These are phyloP conservation scores for Somion occarium DNA, from an alignment of 1,284 basidiomycete species.

Conservation along the genomic window DNA sequence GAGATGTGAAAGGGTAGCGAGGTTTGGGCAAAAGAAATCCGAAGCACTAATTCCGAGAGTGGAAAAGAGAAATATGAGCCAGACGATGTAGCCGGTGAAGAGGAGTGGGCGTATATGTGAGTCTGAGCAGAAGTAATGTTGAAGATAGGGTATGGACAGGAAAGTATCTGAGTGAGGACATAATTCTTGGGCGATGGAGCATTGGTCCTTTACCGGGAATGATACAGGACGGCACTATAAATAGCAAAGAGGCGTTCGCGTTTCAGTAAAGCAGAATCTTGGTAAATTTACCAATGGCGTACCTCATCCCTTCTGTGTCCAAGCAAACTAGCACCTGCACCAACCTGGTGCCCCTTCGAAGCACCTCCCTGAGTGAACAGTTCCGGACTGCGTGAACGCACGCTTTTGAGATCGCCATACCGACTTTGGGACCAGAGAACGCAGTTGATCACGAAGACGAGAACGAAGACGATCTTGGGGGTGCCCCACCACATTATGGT, in stretches of 20 bases:
- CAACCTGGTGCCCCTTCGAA: background rate
- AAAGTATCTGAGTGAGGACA: slow-evolving; percentile 59
- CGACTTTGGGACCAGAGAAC: slow-evolving; percentile 64
- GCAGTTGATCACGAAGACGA: slow-evolving; percentile 47
- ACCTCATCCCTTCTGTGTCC: no score
- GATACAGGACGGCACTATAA: slow-evolving; percentile 57
- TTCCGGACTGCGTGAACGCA: no score
- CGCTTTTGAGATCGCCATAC: slow-evolving; percentile 36
- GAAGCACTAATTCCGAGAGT: slow-evolving; percentile 89
- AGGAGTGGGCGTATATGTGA: slow-evolving; percentile 46
- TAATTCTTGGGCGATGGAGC: slow-evolving; percentile 48
- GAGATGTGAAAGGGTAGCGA: slow-evolving; percentile 78
- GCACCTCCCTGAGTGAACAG: slow-evolving; percentile 20
- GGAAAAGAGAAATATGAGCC: slow-evolving; percentile 83
- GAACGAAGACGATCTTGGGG: slow-evolving; percentile 45
- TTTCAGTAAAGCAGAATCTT: no score
- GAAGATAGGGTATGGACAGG: slow-evolving; percentile 65
- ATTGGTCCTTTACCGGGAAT: slow-evolving; percentile 54
- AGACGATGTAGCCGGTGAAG: slow-evolving; percentile 62
- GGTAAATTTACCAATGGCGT: no score
- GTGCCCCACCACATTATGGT: slow-evolving; percentile 34
- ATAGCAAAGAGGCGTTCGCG: background rate
- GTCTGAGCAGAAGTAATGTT: slow-evolving; percentile 64
- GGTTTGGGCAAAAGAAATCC: slow-evolving; percentile 94
- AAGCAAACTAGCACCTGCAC: background rate